phyloP scores from a whole-genome alignment of 345 rosid genomes.

The Iberis pinnata region DNA sequence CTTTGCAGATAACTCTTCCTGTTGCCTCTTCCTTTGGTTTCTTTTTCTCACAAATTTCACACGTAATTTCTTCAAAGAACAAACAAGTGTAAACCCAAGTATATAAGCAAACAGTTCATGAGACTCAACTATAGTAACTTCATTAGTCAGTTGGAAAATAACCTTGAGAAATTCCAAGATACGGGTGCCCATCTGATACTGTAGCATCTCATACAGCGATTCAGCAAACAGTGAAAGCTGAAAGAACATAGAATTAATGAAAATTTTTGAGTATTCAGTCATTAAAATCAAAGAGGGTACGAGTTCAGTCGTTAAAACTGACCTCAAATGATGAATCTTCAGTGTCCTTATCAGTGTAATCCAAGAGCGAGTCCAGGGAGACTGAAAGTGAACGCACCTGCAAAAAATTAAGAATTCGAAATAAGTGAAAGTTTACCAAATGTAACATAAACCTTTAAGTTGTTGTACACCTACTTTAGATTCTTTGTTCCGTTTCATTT shows the following conservation, averaged over 20 bases:
- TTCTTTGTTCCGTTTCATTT: constrained; percentile 52
- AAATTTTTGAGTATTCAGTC: constrained; percentile 3
- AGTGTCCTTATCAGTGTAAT: constrained; percentile 76
- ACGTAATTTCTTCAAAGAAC: constrained; percentile 51
- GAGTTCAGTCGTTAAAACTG: constrained; percentile 7
- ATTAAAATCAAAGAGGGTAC: constrained; percentile 7
- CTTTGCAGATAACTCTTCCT: constrained; percentile 46
- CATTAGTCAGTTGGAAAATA: constrained; percentile 22
- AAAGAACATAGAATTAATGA: constrained; percentile 25
- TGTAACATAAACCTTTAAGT: constrained; percentile 2
- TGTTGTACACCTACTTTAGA: constrained; percentile 51
- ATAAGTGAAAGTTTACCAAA: constrained; percentile 3
- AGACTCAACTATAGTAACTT: constrained; percentile 5
- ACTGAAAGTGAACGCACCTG: constrained; percentile 73
- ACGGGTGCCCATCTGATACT: constrained; percentile 87
- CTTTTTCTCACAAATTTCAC: constrained; percentile 54
- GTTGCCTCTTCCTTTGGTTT: constrained; percentile 71
- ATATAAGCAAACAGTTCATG: constrained; percentile 1
- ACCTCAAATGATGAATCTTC: constrained; percentile 98
- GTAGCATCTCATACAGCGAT: constrained; percentile 84
- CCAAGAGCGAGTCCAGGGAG: constrained; percentile 90
- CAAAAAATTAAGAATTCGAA: constrained; percentile 16
- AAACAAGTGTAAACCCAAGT: not conserved
- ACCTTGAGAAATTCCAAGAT: constrained; percentile 79
- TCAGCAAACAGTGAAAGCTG: constrained; percentile 96